Base-by-base conservation (phyloP, 768 basidiomycete genomes). In the Suillus spraguei region DNA sequence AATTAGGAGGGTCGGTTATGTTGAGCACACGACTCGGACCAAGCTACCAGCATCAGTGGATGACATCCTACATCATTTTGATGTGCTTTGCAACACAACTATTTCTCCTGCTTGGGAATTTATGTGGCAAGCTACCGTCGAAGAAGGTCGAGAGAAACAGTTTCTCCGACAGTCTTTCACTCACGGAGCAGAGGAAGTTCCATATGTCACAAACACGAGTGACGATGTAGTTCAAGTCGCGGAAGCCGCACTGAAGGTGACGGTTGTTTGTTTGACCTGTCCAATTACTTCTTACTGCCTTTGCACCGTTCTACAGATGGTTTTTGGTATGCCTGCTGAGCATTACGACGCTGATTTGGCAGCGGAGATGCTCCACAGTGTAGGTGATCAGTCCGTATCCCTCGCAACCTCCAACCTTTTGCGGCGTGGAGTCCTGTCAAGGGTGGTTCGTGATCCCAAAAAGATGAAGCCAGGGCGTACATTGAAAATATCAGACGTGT, bases 401-500 rank as follows among this genome's bases (percentile, higher is more conserved):
- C 67, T 70, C 41, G 91, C 89, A 8, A 86, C 83, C 33, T 80
- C 81, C 47, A 83, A 84, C 55, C 81, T 96, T 47, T 78, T 91
- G 17, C 77, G 78, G 55, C 86, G 87, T 22, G 87, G 88, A 8
- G 81, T 92, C 5, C 72, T 96, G 33, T 86, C 90, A 1, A 90
- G 87, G 71, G 74, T 84, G 10, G 80, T 87, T 61, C 84, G 86
- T 52, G 89, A 91, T 73, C 83, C 83, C 8, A 77, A 80, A 60
- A 87, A 87, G 71, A 75, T 80, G 50, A 86, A 80, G 62, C 93
- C 92, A 9, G 94, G 94, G 35, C 83, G 92, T 60, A 84, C 83
- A 60, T 74, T 92, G 59, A 91, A 88, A 71, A 89, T 94, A 56
- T 91, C 91, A 16, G 94, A 94, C 67, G 74, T 76, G 93, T 85